These are phyloP conservation scores for Phytophthora pluvialis DNA, from an alignment of 352 stramenopile species.

Conservation along the genomic window DNA sequence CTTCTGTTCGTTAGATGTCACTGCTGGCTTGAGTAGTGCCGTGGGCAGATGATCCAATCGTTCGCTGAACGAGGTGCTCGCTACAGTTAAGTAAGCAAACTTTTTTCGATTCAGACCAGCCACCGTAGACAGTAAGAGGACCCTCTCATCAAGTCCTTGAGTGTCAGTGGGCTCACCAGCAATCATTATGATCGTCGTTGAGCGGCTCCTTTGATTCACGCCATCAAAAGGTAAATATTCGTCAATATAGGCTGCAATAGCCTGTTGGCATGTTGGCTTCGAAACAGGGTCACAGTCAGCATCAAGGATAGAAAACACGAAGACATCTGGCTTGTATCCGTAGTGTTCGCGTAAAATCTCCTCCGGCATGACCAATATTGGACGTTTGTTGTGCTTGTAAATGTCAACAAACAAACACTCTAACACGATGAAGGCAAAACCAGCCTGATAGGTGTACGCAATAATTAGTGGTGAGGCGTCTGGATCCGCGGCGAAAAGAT, in stretches of 20 bases:
- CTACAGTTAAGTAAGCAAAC: slow-evolving; percentile 36
- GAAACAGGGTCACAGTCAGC: slow-evolving; percentile 3
- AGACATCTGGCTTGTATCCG: slow-evolving; percentile 35
- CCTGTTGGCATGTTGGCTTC: slow-evolving; percentile 9
- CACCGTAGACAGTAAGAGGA: slow-evolving; percentile 41
- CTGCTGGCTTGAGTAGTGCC: slow-evolving; percentile 27
- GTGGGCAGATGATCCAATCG: slow-evolving; percentile 31
- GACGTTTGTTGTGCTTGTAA: slow-evolving; percentile 25
- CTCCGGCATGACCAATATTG: slow-evolving; percentile 43
- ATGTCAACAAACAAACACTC: slow-evolving; percentile 43
- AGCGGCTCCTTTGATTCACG: not conserved
- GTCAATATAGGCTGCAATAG: slow-evolving; percentile 6
- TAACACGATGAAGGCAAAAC: slow-evolving; percentile 16
- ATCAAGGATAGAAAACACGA: slow-evolving; percentile 48
- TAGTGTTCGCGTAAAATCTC: slow-evolving; percentile 12
- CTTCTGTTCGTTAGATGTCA: not conserved
- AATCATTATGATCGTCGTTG: slow-evolving; percentile 38
- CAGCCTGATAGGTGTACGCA: slow-evolving; percentile 21
- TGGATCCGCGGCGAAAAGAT: slow-evolving; percentile 29
- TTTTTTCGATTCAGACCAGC: slow-evolving; percentile 16
- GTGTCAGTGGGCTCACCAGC: slow-evolving; percentile 34
- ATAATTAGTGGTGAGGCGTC: slow-evolving; percentile 24
- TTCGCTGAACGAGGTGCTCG: slow-evolving; percentile 54
- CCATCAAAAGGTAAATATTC: slow-evolving; percentile 8
- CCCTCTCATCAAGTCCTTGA: slow-evolving; percentile 35